Evolutionary conservation across 345 rosid species (phyloP).

Genomic region (Brassica cretica): DNA sequence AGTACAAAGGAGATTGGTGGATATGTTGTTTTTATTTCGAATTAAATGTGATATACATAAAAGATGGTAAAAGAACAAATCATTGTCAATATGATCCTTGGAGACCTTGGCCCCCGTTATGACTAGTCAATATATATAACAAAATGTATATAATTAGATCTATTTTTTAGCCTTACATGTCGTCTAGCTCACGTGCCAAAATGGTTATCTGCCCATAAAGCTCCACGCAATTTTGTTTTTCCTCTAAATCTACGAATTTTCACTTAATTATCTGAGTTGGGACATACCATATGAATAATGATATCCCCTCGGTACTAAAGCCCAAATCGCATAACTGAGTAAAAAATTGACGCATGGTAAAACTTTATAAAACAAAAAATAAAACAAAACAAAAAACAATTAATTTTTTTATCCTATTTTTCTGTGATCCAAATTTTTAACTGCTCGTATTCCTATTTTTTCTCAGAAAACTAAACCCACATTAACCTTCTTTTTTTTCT

Average conservation of each 20-base stretch:
- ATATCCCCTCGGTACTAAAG: no score
- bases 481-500: no score
- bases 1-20: not conserved
- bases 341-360: no score
- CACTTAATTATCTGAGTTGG: not conserved
- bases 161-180: conserved; percentile 13
- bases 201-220: conserved; percentile 2
- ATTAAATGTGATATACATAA: conserved; percentile 10
- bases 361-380: no score
- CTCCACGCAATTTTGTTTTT: not conserved
- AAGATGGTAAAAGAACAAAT: conserved; percentile 19
- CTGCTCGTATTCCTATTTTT: not conserved
- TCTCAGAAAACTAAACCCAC: not conserved
- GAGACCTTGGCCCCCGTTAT: conserved; percentile 16
- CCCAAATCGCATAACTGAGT: no score
- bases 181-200: conserved; percentile 28
- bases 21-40: not conserved
- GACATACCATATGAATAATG: not conserved
- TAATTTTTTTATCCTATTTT: not conserved
- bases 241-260: not conserved
- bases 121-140: conserved; percentile 22
- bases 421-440: not conserved
- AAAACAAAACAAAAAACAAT: not conserved
- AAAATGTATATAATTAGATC: conserved; percentile 6
- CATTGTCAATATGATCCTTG: conserved; percentile 29